Base-by-base conservation (phyloP, 352 stramenopile species). In the Lagenidium giganteum region DNA sequence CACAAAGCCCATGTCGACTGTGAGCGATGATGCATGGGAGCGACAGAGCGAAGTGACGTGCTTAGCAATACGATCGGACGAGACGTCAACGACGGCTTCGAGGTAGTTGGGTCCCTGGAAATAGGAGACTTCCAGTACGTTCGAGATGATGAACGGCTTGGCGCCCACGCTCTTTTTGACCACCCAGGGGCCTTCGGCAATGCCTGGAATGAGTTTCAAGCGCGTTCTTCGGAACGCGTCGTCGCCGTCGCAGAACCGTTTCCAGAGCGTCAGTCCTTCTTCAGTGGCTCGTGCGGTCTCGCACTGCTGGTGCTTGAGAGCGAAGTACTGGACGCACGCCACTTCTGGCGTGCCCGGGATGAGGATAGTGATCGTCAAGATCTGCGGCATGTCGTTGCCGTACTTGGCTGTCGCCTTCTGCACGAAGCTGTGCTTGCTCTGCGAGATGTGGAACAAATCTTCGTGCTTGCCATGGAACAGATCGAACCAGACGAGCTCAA, bases 401-500 rank as follows among this genome's bases (percentile, higher is more conserved):
- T 65, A 88, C 47, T 87, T 81, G 8, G 69, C 59, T 38, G 79
- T 25, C 22, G 73, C 75, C 24, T 70, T 78, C 36, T 78, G 63
- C 5, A 67, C 65, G 46, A 90, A 87, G 37, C 74, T 87, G 52
- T 87, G 83, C 21, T 65, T 73, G 35, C 66, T 78, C 46, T 79
- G 61, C 8, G 54, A 74, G 13, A 89, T 69, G 47, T 90, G 72
- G 21, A 87, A 57, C 23, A 93, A 54, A 21, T 86, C 69, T 11
- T 75, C 59, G 28, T 80, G 61, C 17, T 83, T 69, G 31, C 80
- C 76, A 39, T 67, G 73, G 42, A 93, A 86, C 24, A 86, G 49
- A 39, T 93, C 80, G 38, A 93, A 86, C 80, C 80, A 93, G 31
- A 93, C 45, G 25, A 93, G 61, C 41, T 90, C 80, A 40, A 88